These are phyloP conservation scores for Aspergillus clavatus DNA, from an alignment of 2,329 filamentous ascomycete species.

Conservation along the genomic window DNA sequence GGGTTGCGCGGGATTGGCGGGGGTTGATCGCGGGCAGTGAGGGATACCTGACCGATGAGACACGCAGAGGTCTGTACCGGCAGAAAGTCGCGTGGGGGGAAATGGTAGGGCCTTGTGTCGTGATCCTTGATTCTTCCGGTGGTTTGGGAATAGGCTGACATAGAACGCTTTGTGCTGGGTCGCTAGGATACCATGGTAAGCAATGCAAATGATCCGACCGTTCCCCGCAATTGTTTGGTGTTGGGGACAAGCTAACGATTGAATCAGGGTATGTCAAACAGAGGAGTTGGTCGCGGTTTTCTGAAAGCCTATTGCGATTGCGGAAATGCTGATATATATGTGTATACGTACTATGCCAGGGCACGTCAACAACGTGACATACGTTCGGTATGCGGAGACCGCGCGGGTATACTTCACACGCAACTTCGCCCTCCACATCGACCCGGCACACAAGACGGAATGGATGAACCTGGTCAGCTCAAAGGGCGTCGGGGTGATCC, in stretches of 20 bases:
- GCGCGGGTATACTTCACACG: constrained; percentile 72
- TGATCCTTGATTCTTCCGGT: neutral
- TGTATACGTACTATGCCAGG: constrained; percentile 45
- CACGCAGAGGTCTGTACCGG: constrained; percentile 58
- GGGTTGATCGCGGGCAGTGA: constrained; percentile 68
- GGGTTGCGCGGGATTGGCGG: constrained; percentile 64
- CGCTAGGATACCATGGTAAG: constrained; percentile 46
- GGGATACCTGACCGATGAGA: constrained; percentile 64
- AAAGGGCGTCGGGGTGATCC: constrained; percentile 64
- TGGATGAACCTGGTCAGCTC: constrained; percentile 69
- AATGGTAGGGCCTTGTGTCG: constrained; percentile 54
- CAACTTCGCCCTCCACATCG: constrained; percentile 61
- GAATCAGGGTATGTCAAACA: neutral
- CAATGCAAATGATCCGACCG: neutral
- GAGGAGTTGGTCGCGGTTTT: too few relatives aligned
- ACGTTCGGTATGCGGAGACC: constrained; percentile 78
- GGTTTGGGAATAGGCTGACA: constrained; percentile 14
- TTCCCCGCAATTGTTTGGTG: neutral
- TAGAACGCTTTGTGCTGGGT: constrained; percentile 2
- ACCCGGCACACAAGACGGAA: constrained; percentile 55
- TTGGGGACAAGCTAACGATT: neutral
- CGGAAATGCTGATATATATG: too few relatives aligned
- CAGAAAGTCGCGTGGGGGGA: constrained; percentile 78
- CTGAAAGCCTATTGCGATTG: too few relatives aligned
- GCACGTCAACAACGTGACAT: constrained; percentile 84